Conservation (phyloP, 805 yeast genomes). For the Sugiyamaella qingdaonensis region DNA sequence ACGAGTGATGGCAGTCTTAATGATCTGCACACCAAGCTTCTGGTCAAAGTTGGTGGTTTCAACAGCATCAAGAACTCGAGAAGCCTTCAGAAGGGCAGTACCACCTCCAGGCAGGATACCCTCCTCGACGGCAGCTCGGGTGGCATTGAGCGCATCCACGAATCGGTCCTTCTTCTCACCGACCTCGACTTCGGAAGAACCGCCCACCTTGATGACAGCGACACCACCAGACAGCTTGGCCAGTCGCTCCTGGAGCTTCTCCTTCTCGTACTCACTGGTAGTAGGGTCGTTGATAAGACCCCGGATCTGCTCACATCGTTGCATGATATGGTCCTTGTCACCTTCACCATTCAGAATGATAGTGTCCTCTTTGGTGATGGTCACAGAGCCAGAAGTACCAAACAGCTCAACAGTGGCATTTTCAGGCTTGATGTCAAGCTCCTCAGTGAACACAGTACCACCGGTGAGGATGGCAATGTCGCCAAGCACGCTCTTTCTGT, state of each 20-base stretch:
- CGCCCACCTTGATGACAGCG: slow-evolving; percentile 97
- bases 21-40: slow-evolving; percentile 90
- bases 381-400: slow-evolving; percentile 87
- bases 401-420: slow-evolving; percentile 84
- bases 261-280: slow-evolving; percentile 85
- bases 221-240: slow-evolving; percentile 98
- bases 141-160: slow-evolving; percentile 97
- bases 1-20: slow-evolving; percentile 85
- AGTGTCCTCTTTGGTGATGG: slow-evolving; percentile 94
- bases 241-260: slow-evolving; percentile 93
- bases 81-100: slow-evolving; percentile 93
- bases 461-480: slow-evolving; percentile 94
- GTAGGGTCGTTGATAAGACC: slow-evolving; percentile 66
- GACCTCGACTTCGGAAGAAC: slow-evolving; percentile 94
- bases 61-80: slow-evolving; percentile 64
- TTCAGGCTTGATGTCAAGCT: slow-evolving; percentile 92
- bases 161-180: slow-evolving; percentile 99
- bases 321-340: slow-evolving; percentile 67
- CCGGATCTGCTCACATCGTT: slow-evolving; percentile 93
- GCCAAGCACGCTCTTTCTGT: slow-evolving; percentile 92
- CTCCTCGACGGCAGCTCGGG: slow-evolving; percentile 98
- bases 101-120: slow-evolving; percentile 99
- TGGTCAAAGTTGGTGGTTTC: slow-evolving; percentile 89
- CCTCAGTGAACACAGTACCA: slow-evolving; percentile 84
- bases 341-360: slow-evolving; percentile 93